Base-by-base conservation (phyloP, 768 basidiomycete genomes). In the Lactarius quietus region DNA sequence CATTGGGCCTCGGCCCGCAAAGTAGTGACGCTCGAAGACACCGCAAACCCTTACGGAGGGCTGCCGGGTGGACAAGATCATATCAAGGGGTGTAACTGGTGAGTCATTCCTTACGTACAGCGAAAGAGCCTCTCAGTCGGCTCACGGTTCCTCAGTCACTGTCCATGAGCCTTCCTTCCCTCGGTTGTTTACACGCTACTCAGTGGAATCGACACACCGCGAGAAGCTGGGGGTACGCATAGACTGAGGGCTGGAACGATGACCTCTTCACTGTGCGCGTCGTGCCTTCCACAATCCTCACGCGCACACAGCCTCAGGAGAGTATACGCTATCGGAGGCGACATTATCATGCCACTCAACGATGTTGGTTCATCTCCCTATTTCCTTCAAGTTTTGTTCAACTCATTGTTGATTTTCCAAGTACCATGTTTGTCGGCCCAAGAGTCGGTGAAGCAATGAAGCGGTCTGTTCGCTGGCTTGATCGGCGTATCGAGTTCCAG, bases 291-390 rank as follows among this genome's bases (percentile, higher is more conserved):
- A 15, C 31, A 39, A 36, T 38, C 20, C 56, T 33, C 28, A 58
- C 52, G 31, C 31, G 23, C 1, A 29, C 41, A 26, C 61, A 93
- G 89, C 93, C 94, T 38, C 94, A 96, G 77, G 90, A 94, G 79
- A 92, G 90, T 70, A 94, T 95, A 96, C 72, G 81, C 88, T 10
- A 94, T 96, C 51, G 93, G 93, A 6, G 91, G 88, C 31, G 93
- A 96, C 73, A 96, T 96, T 65, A 93, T 96, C 66, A 95, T 96
- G 94, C 93, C 93, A 73, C 82, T 94, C 20, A 93, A 95, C 74
- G 93, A 95, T 75, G 93, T 95, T 58, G 92, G 92, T 89, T 70
- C 74, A 86, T 78, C 52, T 41, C 56, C 61, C 29, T 41, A 57
- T 23, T 35, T 38, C 6, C 17, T n/a, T n/a, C n/a, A n/a, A n/a